Evolutionary conservation across 768 basidiomycete genomes (phyloP), one percentile per base, ranked within the genome.

Genomic region (Lactarius tabidus): DNA sequence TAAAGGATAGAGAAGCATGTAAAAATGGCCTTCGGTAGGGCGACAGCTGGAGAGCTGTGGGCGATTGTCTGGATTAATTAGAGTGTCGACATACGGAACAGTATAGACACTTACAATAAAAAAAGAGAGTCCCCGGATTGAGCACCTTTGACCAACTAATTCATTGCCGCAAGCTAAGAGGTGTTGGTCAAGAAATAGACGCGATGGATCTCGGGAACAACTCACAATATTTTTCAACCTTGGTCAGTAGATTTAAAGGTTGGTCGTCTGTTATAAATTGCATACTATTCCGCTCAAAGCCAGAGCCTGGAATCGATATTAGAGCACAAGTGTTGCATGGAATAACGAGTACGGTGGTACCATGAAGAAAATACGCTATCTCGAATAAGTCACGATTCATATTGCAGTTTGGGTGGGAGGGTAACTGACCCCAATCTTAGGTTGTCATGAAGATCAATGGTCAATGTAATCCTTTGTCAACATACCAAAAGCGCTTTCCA

Each of bases 381-480:
- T 1, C 2, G 9, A 18, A 12, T 0, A 56, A 45, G n/a, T 63
- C 62, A 6, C 12, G 2, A n/a, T 17, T 3, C 9, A 57, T 29
- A 3, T 1, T 1, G 26, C 7, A 36, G 36, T 38, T 6, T 18
- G 2, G n/a, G 12, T 63, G 56, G 0, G 0, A 1, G 9, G 8
- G 15, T 57, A 63, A 39, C 57, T 52, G 56, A 23, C 51, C 35
- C 62, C 62, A 12, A 63, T 33, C 62, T 63, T 63, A 18, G 35
- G 36, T 9, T 4, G 17, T n/a, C 3, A 29, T 57, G 20, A 51
- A 18, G 10, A 51, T 39, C 35, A 57, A 28, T 1, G 17, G 20
- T 6, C 31, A 17, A 18, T 9, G 35, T 7, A 2, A 10, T 29
- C 23, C 14, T 5, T 14, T 10, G 20, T n/a, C 0, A 7, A 12